Base-by-base conservation (phyloP, 2,329 filamentous ascomycete genomes). In the Bipolaris oryzae region DNA sequence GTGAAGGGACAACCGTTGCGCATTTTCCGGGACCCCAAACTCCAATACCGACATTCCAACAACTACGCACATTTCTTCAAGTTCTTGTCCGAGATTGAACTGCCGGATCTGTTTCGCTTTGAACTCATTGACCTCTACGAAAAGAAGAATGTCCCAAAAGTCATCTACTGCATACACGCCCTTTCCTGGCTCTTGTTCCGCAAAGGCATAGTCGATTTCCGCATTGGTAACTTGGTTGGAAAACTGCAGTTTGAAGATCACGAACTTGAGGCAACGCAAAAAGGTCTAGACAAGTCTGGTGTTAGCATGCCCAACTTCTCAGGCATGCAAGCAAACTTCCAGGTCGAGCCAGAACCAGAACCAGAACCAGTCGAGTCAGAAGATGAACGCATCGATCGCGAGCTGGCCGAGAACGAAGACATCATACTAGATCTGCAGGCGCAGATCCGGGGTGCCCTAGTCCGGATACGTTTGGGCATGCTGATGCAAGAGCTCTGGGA, bases 91-190 rank as follows among this genome's bases (percentile, higher is more conserved):
- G 91, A 97, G 58, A 87, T 97, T 7, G 90, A 96, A 70, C 81
- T 99, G 3, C 95, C 95, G 1, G 96, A 99, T 68, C 84, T 99
- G 16, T 99, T 99, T 76, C 88, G 94, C 55, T 99, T 99, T 75
- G 95, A 99, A 75, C 83, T 98, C 43, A 96, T 98, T 62, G 95
- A 99, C 77, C 80, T 99, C 11, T 99, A 99, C 80, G 96, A 99
- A 78, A 99, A 98, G 82, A 99, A 99, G 79, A 99, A 99, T 70
- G 96, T 98, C 1, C 95, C 95, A 3, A 99, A 98, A 76, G 96
- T 98, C 73, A 99, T 99, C 60, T 96, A 99, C 79, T 99, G 95
- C 74, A 95, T 99, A 50, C 95, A 99, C 71, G 95, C 95, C 0
- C 81, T 99, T 16, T 98, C 94, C 74, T 99, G 94, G 92, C 83